Conservation (phyloP, 169 alveolate genomes). For the Plasmodium gonderi region DNA sequence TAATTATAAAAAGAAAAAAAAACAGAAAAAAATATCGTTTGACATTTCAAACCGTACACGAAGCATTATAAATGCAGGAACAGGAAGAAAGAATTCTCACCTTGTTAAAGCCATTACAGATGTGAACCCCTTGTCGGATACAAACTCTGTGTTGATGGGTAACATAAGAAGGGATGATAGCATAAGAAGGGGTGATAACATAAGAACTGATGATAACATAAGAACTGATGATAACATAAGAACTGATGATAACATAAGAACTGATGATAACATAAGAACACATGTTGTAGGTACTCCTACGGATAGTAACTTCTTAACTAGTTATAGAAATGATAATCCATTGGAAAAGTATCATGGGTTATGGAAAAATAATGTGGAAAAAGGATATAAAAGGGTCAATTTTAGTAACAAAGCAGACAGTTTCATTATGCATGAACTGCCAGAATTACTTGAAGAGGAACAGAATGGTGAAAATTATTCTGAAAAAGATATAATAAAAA, state of each 20-base stretch:
- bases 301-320: background rate
- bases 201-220: too few species aligned
- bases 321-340: background rate
- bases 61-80: background rate
- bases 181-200: too few species aligned
- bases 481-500: constrained; percentile 36
- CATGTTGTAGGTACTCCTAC: too few species aligned
- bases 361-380: background rate
- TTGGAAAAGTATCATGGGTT: background rate
- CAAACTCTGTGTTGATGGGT: too few species aligned
- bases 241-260: too few species aligned
- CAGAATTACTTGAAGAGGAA: background rate
- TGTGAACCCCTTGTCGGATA: background rate
- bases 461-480: constrained; percentile 20
- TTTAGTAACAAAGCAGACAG: constrained; percentile 1
- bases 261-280: too few species aligned
- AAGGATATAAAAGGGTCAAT: background rate
- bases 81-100: background rate
- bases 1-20: constrained; percentile 59
- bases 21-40: background rate
- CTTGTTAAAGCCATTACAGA: background rate
- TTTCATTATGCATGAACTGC: background rate
- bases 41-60: background rate
- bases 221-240: too few species aligned
- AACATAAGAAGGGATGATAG: too few species aligned